These are phyloP conservation scores for Leishmania amazonensis DNA, from an alignment of 208 protist genomes.

Conservation along the genomic window DNA sequence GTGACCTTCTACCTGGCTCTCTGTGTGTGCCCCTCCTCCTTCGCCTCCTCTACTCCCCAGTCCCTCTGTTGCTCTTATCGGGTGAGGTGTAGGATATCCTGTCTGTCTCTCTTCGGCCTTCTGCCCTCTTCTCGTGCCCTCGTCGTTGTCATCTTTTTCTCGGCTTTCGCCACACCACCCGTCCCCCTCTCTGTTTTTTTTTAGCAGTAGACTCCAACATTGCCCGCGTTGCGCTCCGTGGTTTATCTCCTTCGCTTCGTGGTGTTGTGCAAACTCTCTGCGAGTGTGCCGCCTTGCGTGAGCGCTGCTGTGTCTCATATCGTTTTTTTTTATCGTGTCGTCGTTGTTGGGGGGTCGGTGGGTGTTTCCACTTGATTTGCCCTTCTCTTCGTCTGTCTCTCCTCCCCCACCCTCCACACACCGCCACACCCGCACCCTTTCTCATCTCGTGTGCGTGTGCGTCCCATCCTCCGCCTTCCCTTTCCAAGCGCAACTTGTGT, in stretches of 20 bases:
- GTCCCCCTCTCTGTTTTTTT: not conserved
- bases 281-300: not conserved
- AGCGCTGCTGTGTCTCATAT: not conserved
- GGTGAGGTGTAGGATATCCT: not conserved
- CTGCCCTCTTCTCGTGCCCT: not conserved
- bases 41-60: not conserved
- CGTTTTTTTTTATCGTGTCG: not conserved
- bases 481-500: not conserved
- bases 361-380: not conserved
- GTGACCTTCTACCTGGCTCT: not conserved
- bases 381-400: not conserved
- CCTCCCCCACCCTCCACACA: not conserved
- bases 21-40: not conserved
- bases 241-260: not conserved
- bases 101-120: not conserved
- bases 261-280: not conserved
- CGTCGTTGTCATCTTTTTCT: not conserved
- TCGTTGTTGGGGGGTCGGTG: not conserved
- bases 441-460: conserved; percentile 1
- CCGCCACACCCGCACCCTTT: not conserved
- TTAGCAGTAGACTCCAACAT: not conserved
- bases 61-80: not conserved
- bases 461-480: not conserved
- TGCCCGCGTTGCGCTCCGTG: not conserved
- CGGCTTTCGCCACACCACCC: not conserved